These are phyloP conservation scores for Lactarius evosmus DNA, from an alignment of 768 basidiomycete genomes.

Conservation along the genomic window DNA sequence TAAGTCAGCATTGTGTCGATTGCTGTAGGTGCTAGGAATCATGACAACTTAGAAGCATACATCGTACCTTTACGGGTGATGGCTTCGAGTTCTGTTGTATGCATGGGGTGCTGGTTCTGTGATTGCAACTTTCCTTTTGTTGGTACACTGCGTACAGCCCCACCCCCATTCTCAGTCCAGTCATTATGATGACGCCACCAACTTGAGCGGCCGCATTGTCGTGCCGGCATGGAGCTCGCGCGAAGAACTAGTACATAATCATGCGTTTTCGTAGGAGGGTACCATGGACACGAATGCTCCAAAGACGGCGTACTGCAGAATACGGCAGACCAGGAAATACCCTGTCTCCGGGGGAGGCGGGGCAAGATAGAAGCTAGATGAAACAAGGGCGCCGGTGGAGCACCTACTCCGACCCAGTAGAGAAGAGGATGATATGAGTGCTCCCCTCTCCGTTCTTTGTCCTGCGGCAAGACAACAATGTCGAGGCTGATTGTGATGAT, in stretches of 20 bases:
- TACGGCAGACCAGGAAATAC: neutral
- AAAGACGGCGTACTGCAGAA: neutral
- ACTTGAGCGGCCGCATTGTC: slow-evolving; percentile 1
- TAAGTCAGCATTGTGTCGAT: neutral
- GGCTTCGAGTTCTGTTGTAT: neutral
- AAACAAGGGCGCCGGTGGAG: neutral
- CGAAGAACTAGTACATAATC: slow-evolving; percentile 5
- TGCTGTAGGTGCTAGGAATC: neutral
- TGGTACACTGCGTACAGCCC: neutral
- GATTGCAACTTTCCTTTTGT: neutral
- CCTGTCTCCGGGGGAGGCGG: neutral
- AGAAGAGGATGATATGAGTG: neutral
- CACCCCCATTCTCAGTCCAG: neutral
- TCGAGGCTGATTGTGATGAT: neutral
- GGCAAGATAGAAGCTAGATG: neutral
- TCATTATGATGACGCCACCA: slow-evolving; percentile 6
- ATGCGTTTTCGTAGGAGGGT: neutral
- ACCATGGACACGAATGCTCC: neutral
- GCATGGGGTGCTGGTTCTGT: neutral
- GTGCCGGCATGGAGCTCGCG: neutral
- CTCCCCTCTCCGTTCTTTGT: neutral
- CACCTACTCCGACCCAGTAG: neutral
- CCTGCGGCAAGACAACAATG: neutral
- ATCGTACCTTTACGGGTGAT: neutral
- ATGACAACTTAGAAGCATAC: neutral